phyloP scores from a whole-genome alignment of 164 flowering plant species.

The Echeveria elegans region DNA sequence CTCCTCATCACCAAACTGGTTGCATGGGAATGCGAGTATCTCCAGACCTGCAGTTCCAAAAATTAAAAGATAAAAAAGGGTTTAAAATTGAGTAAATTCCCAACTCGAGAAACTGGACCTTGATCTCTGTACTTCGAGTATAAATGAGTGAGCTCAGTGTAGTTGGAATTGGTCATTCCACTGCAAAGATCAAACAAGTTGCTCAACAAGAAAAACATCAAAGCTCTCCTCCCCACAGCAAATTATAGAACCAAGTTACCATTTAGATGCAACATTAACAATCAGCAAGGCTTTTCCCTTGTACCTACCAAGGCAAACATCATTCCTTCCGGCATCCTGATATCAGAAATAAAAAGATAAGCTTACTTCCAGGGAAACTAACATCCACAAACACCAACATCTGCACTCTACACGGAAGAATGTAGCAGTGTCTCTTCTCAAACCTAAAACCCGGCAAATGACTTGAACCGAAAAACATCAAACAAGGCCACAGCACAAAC shows the following conservation, averaged over 20 bases:
- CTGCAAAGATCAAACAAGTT: constrained; percentile 15
- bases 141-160: constrained; percentile 7
- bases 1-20: constrained; percentile 56
- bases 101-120: background rate
- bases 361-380: background rate
- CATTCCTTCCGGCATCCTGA: constrained; percentile 64
- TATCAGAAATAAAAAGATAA: background rate
- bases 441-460: background rate
- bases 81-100: background rate
- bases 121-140: constrained; percentile 3
- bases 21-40: constrained; percentile 68
- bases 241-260: constrained; percentile 24
- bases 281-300: constrained; percentile 73
- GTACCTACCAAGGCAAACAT: constrained; percentile 54
- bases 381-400: background rate
- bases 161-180: constrained; percentile 38
- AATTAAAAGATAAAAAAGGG: background rate
- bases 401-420: background rate
- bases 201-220: no score
- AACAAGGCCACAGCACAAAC: background rate
- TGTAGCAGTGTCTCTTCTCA: no score
- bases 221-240: no score
- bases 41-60: constrained; percentile 34
- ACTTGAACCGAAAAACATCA: background rate
- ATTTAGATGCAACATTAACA: constrained; percentile 92